Base-by-base conservation (phyloP, 2,329 filamentous ascomycete species). In the Coleophoma eucalyptorum region DNA sequence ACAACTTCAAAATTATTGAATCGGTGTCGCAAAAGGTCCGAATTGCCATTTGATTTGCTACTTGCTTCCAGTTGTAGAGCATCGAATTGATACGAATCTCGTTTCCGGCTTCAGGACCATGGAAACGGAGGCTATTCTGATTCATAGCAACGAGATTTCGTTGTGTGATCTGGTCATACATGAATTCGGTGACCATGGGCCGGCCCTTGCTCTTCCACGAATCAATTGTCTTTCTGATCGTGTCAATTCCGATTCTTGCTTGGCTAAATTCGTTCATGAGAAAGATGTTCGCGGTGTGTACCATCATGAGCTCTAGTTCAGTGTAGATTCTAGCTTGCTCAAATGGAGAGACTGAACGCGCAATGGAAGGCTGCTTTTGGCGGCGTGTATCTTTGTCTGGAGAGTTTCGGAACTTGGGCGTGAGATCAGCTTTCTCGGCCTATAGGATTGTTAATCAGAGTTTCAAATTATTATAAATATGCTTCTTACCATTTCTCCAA, bases 151-250 rank as follows among this genome's bases (percentile, higher is more conserved):
- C 70, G 5, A 80, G 61, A 18, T 73, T 68, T 11, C 70, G 68
- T 57, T 80, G 77, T 8, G 74, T 78, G 18, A 62, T 61, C 59
- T 78, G 73, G 58, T 79, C 76, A 56, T 76, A 80, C 55, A 72
- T 71, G 58, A 80, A 80, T 52, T 79, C 72, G 8, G 71, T 65
- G 19, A 79, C 75, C 38, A 69, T 67, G 15, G 73, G 71, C 11
- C 75, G 65, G 45, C 76, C 75, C 50, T 74, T 75, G 2, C 67
- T 65, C 32, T 62, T 65, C 76, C 76, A 67, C 7, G 42, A 46
- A 21, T 66, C 63, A n/a, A 60, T 57, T 2, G 55, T 59, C 49
- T 61, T 64, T 50, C 62, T 65, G 34, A 65, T 58, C 4, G 59
- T 55, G 35, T 65, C 62, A 5, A 62, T 50, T 10, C 52, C 45